These are phyloP conservation scores for Musa troglodytarum DNA, from an alignment of 176 grass and related monocot genomes.

Conservation along the genomic window DNA sequence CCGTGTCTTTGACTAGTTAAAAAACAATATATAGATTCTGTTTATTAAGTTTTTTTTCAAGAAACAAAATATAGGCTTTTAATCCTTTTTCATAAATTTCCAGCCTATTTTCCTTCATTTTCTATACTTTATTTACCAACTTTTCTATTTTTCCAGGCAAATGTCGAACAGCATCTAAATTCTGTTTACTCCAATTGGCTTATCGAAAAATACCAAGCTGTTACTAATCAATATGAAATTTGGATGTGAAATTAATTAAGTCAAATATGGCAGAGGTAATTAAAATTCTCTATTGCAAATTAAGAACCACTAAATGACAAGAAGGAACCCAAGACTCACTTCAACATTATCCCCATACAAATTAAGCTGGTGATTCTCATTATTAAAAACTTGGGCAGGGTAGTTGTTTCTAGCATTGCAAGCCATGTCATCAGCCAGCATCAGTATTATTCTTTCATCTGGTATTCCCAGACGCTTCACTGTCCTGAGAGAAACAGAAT, in stretches of 20 bases:
- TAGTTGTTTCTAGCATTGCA: conserved; percentile 90
- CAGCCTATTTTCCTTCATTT: too few relatives aligned
- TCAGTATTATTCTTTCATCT: conserved; percentile 92
- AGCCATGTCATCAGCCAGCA: conserved; percentile 97
- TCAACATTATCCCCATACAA: conserved; percentile 92
- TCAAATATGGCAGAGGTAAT: too few relatives aligned
- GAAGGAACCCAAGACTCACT: conserved; percentile 35
- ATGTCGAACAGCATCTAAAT: neutral
- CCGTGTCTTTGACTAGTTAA: too few relatives aligned
- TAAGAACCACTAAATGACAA: neutral
- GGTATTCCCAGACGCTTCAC: conserved; percentile 96
- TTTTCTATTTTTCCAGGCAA: too few relatives aligned
- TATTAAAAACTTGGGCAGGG: conserved; percentile 98
- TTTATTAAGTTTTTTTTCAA: too few relatives aligned
- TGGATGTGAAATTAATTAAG: neutral
- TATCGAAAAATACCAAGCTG: neutral
- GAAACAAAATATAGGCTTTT: too few relatives aligned
- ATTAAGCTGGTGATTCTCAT: conserved; percentile 97
- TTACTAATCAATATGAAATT: neutral
- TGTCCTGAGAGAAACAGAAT: conserved; percentile 40
- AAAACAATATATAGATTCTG: too few relatives aligned
- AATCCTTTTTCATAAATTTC: too few relatives aligned
- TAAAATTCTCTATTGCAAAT: too few relatives aligned
- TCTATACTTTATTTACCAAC: too few relatives aligned
- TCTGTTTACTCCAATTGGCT: neutral